These are phyloP conservation scores for Colletotrichum destructivum DNA, from an alignment of 2,329 filamentous ascomycete species.

Conservation along the genomic window DNA sequence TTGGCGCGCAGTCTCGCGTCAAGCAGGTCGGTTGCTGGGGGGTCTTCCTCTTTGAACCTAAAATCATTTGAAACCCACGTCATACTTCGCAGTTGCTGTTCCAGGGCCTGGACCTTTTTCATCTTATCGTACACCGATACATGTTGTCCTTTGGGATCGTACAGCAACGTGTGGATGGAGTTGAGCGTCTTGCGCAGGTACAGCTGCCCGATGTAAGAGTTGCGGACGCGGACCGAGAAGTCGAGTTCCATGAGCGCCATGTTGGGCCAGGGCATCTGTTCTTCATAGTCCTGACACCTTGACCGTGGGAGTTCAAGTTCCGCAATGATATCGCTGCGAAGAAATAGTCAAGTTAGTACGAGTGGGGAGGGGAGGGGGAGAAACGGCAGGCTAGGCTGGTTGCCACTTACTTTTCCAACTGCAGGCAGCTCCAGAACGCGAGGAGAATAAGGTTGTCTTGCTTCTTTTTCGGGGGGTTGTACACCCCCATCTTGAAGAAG, in stretches of 20 bases:
- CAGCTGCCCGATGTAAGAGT: constrained; percentile 75
- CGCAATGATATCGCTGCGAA: constrained; percentile 85
- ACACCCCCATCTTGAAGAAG: constrained; percentile 57
- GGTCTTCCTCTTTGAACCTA: constrained; percentile 76
- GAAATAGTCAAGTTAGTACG: constrained; percentile 39
- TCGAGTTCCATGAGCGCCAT: constrained; percentile 59
- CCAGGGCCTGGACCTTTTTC: constrained; percentile 58
- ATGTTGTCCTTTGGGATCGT: constrained; percentile 64
- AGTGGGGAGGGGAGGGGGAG: too few relatives aligned
- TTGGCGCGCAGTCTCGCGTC: constrained; percentile 48
- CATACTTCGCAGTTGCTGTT: constrained; percentile 47
- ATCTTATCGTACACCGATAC: constrained; percentile 56
- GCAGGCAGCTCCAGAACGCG: constrained; percentile 93
- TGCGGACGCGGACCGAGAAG: constrained; percentile 64
- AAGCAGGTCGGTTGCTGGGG: constrained; percentile 82
- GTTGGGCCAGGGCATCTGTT: constrained; percentile 78
- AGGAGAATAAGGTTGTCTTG: constrained; percentile 78
- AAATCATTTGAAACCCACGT: constrained; percentile 66
- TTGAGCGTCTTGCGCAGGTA: constrained; percentile 77
- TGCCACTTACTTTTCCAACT: constrained; percentile 82
- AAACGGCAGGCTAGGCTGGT: too few relatives aligned
- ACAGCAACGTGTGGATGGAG: constrained; percentile 71
- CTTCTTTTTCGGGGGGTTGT: constrained; percentile 58
- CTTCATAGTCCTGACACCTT: constrained; percentile 72
- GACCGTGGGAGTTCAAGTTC: constrained; percentile 80